Evolutionary conservation across 768 basidiomycete species (phyloP), one percentile per base, ranked within the genome.

Genomic region (Tubosaeta brunneosetosa): DNA sequence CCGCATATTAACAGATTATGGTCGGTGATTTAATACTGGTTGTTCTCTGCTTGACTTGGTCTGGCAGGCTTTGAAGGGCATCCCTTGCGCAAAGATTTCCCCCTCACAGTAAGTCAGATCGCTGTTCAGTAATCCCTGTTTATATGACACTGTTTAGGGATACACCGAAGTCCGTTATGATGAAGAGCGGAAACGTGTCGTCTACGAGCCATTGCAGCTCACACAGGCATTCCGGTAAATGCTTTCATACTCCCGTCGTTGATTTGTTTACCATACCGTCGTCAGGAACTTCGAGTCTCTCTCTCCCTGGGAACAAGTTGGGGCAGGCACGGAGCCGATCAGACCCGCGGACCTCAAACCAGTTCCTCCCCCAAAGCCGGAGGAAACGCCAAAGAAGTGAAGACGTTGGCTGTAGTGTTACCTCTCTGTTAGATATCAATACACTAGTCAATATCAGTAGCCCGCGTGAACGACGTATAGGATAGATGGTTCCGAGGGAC

Each of bases 101-200:
- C 97, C 31, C 72, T 99, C 61, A 97, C 94, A 9, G 94, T 93
- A 66, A 61, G 85, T 73, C 22, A 13, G 12, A 4, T 29, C 32
- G 10, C 31, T 9, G 1, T 33, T 42, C 37, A 2, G 45, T 41
- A 36, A 26, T 22, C 3, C 25, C 44, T 37, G 26, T 44, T 38
- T 25, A 44, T 44, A 11, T 17, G 22, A 27, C 54, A 42, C 49
- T 50, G 46, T 17, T 26, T 62, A 97, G 94, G 97, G 97, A n/a
- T 99, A 98, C 71, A 93, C 92, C 9, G 97, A 99, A 71, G 81
- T 98, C 37, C 88, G 97, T 38, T 99, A 98, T 65, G 94, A 97
- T 61, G 97, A 98, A 73, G 94, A 95, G 73, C 83, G 88, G 63
- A 97, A 97, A 73, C 89, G 94, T 36, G 92, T 97, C 50, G 92